Percentiles rank a stretch among this genome's conserved stretches.
These are phyloP conservation scores for Avicennia marina DNA, from an alignment of 257 asterid species.

Conservation along the genomic window DNA sequence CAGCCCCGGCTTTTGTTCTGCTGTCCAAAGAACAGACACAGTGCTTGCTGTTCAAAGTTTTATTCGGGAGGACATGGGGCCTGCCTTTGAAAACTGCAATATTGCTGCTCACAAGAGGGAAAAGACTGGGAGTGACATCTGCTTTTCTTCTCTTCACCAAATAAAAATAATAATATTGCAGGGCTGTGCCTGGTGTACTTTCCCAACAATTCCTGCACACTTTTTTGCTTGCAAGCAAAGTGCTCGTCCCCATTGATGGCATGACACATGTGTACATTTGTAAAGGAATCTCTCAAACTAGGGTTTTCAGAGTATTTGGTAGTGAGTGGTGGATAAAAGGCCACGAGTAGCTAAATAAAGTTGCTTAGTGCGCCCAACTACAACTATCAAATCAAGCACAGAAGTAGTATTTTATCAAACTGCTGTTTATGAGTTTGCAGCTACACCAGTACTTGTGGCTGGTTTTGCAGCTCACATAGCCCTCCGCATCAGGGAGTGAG, in stretches of 20 bases:
- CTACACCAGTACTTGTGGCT: too few relatives aligned
- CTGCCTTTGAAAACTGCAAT: background rate
- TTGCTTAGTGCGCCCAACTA: background rate
- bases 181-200: background rate
- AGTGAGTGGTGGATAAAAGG: background rate
- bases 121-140: background rate
- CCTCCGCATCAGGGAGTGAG: too few relatives aligned
- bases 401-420: background rate
- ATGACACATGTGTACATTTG: background rate
- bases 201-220: background rate
- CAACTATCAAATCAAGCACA: constrained; percentile 21
- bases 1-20: constrained; percentile 17
- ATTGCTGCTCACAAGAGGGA: background rate
- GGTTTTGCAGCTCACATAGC: too few relatives aligned
- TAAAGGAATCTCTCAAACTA: background rate
- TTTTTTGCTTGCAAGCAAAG: background rate
- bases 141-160: background rate
- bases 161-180: background rate
- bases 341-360: constrained; percentile 1
- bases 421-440: too few relatives aligned
- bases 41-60: constrained; percentile 6
- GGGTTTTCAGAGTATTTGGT: background rate
- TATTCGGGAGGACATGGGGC: constrained; percentile 8
- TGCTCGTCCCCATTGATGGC: background rate
- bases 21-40: constrained; percentile 28